Evolutionary conservation across 177 flowering plant species (phyloP).

Genomic region (Vitis hybrid): DNA sequence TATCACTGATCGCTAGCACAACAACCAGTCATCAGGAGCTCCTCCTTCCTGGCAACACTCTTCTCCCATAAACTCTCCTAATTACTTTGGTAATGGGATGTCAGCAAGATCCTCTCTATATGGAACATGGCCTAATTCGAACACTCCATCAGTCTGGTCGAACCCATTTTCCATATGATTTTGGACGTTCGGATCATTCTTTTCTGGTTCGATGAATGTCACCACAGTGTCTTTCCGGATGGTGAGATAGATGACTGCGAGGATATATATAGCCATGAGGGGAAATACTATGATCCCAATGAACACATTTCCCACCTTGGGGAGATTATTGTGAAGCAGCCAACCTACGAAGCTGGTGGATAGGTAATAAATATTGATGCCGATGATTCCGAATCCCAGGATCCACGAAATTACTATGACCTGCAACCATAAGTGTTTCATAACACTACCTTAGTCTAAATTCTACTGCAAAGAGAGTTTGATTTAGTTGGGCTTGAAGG

Average conservation of each 20-base stretch:
- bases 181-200: slow-evolving; percentile 24
- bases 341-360: slow-evolving; percentile 54
- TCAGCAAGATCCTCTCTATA: slow-evolving; percentile 55
- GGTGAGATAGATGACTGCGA: slow-evolving; percentile 48
- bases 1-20: too few relatives aligned
- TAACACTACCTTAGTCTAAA: too few relatives aligned
- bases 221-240: slow-evolving; percentile 50
- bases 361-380: slow-evolving; percentile 69
- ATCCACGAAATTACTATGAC: slow-evolving; percentile 60
- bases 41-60: too few relatives aligned
- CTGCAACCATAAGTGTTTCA: slow-evolving; percentile 24
- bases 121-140: slow-evolving; percentile 20
- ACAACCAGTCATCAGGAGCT: too few relatives aligned
- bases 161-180: slow-evolving; percentile 33
- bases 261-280: slow-evolving; percentile 45
- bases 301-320: slow-evolving; percentile 48
- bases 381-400: slow-evolving; percentile 52
- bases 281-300: slow-evolving; percentile 62
- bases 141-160: background rate
- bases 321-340: slow-evolving; percentile 47
- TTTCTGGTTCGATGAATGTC: slow-evolving; percentile 42
- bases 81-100: slow-evolving; percentile 43
- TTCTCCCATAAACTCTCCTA: too few relatives aligned
- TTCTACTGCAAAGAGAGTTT: too few relatives aligned
- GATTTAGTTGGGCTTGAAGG: too few relatives aligned